Evolutionary conservation across 1,284 basidiomycete species (phyloP), one percentile per base, ranked within the genome.

Genomic region (Papiliotrema fonsecae): DNA sequence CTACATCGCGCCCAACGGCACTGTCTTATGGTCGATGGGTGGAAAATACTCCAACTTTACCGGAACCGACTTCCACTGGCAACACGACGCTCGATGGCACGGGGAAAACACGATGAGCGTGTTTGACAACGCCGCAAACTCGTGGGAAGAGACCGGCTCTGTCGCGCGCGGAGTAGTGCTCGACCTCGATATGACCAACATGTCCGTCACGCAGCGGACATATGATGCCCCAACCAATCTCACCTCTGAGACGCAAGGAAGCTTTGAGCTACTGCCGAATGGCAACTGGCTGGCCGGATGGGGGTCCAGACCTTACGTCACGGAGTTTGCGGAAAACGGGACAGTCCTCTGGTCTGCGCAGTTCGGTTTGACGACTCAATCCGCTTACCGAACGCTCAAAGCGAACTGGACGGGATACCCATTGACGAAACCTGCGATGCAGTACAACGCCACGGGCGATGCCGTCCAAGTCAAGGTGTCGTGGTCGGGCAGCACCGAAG

Each of bases 401-500:
- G 38, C 32, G 7, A 45, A 55, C 13, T 71, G 67, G 67, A 52
- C 45, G 5, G 67, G 55, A 1, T 49, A 50, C 24, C 69, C 69
- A 1, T 45, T 16, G 1, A 63, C 62, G 0, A 46, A 36, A 10
- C 65, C 67, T 0, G 32, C 36, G 16, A 43, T 69, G 28, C 45
- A 44, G 1, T 30, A 58, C 22, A 26, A 56, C 38, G 41, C 46
- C 39, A 24, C 42, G 9, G 47, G 48, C 16, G 36, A 25, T 10
- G 46, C 42, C 2, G 18, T 22, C 24, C 19, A 28, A 11, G 24
- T 56, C 30, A 55, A 53, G 49, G 44, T 56, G 11, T 60, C 57
- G 1, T 72, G 69, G 69, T 70, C 69, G 46, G 68, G 69, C 13
- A 65, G 65, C 1, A 70, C 68, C 6, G 60, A 68, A 35, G 58